Evolutionary conservation across 2,329 filamentous ascomycete genomes (phyloP).

Genomic region (Coleophoma cylindrospora): DNA sequence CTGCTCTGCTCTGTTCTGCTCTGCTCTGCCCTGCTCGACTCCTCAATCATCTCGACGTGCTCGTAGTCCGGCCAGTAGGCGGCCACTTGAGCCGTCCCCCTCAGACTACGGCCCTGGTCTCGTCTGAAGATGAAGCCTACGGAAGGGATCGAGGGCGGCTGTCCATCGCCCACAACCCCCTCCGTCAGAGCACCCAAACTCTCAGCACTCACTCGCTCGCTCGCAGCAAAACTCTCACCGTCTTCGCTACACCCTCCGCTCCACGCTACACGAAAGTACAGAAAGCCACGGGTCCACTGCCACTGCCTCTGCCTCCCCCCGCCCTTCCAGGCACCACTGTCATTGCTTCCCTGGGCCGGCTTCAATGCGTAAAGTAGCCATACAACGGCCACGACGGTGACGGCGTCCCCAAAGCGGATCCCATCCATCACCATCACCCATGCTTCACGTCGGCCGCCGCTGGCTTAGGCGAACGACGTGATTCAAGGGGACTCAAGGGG

Average conservation of each 20-base stretch:
- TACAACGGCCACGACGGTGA: background rate
- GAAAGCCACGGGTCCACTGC: background rate
- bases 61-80: too few relatives aligned
- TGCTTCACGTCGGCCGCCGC: background rate
- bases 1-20: too few relatives aligned
- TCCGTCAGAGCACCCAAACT: too few relatives aligned
- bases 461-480: background rate
- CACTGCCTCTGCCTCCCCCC: background rate
- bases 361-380: background rate
- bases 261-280: background rate
- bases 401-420: background rate
- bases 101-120: too few relatives aligned
- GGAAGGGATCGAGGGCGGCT: too few relatives aligned
- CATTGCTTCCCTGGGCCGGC: too few relatives aligned
- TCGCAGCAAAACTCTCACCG: background rate
- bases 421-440: background rate
- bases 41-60: too few relatives aligned
- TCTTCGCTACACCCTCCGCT: background rate
- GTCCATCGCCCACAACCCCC: too few relatives aligned
- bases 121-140: too few relatives aligned
- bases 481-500: too few relatives aligned
- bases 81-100: too few relatives aligned
- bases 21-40: too few relatives aligned
- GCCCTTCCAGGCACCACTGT: background rate
- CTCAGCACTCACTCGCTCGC: background rate